These are phyloP conservation scores for Kuraishia floccosa DNA, from an alignment of 805 yeast species.

Conservation along the genomic window DNA sequence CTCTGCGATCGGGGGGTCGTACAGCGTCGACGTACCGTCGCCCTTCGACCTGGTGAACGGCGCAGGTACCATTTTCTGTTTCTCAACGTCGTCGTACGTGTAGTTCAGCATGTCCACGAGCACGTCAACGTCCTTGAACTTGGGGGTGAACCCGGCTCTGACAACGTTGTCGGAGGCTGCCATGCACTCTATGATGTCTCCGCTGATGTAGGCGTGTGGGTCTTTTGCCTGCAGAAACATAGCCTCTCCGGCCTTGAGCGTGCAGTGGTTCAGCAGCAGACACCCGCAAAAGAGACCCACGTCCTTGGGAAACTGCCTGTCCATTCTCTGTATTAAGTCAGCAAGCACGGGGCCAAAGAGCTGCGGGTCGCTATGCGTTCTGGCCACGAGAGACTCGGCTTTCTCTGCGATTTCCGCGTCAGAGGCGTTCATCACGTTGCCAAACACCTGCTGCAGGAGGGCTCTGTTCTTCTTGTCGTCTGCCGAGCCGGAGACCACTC, in stretches of 20 bases:
- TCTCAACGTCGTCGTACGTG: conserved; percentile 77
- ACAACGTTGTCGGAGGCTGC: conserved; percentile 98
- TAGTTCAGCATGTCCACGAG: conserved; percentile 89
- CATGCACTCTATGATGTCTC: conserved; percentile 99
- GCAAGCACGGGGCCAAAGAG: conserved; percentile 53
- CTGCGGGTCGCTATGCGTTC: conserved; percentile 49
- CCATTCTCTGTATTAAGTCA: conserved; percentile 61
- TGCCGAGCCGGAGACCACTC: conserved; percentile 32
- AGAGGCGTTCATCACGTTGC: conserved; percentile 75
- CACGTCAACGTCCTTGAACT: conserved; percentile 89
- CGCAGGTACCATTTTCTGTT: conserved; percentile 78
- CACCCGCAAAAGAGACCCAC: conserved; percentile 96
- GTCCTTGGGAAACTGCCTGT: conserved; percentile 87
- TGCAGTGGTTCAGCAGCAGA: conserved; percentile 80
- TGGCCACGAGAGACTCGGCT: conserved; percentile 55
- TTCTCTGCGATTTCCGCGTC: conserved; percentile 42
- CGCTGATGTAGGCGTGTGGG: conserved; percentile 95
- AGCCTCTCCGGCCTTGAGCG: conserved; percentile 81
- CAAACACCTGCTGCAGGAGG: conserved; percentile 65
- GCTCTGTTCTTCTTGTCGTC: conserved; percentile 50
- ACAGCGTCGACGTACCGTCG: conserved; percentile 55
- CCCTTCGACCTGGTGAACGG: conserved; percentile 51
- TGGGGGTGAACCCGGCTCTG: conserved; percentile 99
- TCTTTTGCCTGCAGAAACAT: conserved; percentile 94
- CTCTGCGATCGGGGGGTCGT: conserved; percentile 95